These are phyloP conservation scores for Pythium myriotylum DNA, from an alignment of 352 stramenopile species.

Conservation along the genomic window DNA sequence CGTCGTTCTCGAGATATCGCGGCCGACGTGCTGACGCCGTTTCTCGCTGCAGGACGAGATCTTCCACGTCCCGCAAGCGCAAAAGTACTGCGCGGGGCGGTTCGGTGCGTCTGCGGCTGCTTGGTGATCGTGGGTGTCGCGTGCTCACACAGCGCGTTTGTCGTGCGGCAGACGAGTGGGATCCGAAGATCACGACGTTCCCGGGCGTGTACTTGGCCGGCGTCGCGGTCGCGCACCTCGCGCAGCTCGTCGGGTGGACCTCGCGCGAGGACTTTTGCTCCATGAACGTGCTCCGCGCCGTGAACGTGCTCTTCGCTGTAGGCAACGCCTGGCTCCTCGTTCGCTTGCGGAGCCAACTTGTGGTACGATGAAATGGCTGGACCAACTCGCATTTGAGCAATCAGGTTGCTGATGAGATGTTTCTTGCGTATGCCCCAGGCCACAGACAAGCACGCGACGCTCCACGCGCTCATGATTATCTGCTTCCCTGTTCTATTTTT, in stretches of 20 bases:
- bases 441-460: slow-evolving; percentile 42
- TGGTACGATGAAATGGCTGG: slow-evolving; percentile 20
- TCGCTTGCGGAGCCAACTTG: slow-evolving; percentile 44
- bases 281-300: slow-evolving; percentile 54
- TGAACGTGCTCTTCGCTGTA: slow-evolving; percentile 83
- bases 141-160: background rate
- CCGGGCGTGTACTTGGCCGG: slow-evolving; percentile 84
- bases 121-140: background rate
- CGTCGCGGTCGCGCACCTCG: slow-evolving; percentile 39
- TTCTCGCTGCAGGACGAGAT: slow-evolving; percentile 70
- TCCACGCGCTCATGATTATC: slow-evolving; percentile 73
- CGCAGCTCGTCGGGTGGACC: slow-evolving; percentile 16
- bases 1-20: slow-evolving; percentile 13
- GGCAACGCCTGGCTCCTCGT: slow-evolving; percentile 59
- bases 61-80: slow-evolving; percentile 81
- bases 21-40: background rate
- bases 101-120: slow-evolving; percentile 47
- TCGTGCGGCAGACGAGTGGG: slow-evolving; percentile 67
- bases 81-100: slow-evolving; percentile 73
- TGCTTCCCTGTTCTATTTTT: slow-evolving; percentile 87
- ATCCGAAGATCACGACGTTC: slow-evolving; percentile 93
- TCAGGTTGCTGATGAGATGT: too few relatives aligned
- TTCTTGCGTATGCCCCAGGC: slow-evolving; percentile 32
- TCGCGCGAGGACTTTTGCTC: slow-evolving; percentile 49
- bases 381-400: too few relatives aligned